These are phyloP conservation scores for Brassica balearica DNA, from an alignment of 441 rosid genomes.

Conservation along the genomic window DNA sequence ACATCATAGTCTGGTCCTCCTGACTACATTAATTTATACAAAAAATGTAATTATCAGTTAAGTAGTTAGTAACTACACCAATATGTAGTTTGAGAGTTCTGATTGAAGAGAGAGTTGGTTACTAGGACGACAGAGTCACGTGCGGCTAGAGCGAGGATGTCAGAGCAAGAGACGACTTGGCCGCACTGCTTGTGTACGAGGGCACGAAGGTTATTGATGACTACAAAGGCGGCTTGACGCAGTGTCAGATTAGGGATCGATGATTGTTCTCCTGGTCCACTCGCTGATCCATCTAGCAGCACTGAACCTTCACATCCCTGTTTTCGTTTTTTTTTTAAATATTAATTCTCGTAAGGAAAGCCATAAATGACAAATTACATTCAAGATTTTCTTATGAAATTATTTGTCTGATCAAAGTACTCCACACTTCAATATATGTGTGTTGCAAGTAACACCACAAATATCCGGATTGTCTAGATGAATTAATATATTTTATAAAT, in stretches of 20 bases:
- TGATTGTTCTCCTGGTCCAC: constrained; percentile 80
- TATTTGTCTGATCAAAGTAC: neutral
- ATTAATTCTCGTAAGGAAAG: constrained; percentile 34
- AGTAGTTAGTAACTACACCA: neutral
- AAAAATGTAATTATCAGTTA: neutral
- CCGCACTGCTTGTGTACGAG: constrained; percentile 62
- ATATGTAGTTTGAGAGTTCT: neutral
- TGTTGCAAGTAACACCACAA: neutral
- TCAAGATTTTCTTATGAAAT: constrained; percentile 1
- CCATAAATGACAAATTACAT: neutral
- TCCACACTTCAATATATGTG: neutral
- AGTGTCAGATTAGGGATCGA: constrained; percentile 65
- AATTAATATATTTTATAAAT: too few relatives aligned
- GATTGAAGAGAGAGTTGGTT: constrained; percentile 3
- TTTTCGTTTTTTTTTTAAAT: neutral
- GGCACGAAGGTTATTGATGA: constrained; percentile 61
- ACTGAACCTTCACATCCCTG: constrained; percentile 85
- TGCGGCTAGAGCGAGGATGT: constrained; percentile 73
- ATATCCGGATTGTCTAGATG: neutral
- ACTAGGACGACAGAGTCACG: constrained; percentile 79
- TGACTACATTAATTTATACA: constrained; percentile 47
- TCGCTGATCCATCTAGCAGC: constrained; percentile 73
- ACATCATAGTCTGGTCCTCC: constrained; percentile 88
- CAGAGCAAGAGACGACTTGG: constrained; percentile 79
- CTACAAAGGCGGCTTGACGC: constrained; percentile 57